A percentile compares a stretch with the other conserved stretches of the same genome.
Conservation (phyloP, 1,284 basidiomycete species). For the Cutaneotrichosporon spelunceum region DNA sequence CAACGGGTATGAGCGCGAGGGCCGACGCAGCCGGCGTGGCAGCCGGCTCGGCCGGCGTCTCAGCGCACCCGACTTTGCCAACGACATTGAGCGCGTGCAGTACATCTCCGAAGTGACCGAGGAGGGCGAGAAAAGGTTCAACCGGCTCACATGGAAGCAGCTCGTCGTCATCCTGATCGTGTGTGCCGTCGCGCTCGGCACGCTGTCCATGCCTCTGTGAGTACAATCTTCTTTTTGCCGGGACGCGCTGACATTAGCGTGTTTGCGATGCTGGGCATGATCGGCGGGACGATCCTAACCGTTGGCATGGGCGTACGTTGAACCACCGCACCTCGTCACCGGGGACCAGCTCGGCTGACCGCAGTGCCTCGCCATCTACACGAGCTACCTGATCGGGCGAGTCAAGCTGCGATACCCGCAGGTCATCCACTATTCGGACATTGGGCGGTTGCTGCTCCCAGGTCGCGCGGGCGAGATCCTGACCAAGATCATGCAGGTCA, state of each 20-base stretch:
- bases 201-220: too few relatives aligned
- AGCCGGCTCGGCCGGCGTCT: background rate
- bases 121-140: too few relatives aligned
- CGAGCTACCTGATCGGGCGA: constrained; percentile 9
- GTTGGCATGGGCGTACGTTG: too few relatives aligned
- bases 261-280: background rate
- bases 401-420: constrained; percentile 26
- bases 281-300: background rate
- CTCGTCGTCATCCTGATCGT: too few relatives aligned
- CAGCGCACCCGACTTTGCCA: background rate
- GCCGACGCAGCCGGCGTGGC: too few relatives aligned
- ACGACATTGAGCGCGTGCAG: background rate
- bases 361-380: too few relatives aligned
- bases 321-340: too few relatives aligned
- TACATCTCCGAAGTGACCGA: too few relatives aligned
- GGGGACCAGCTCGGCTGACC: too few relatives aligned
- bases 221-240: too few relatives aligned
- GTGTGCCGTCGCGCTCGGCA: too few relatives aligned
- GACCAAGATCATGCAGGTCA: constrained; percentile 1
- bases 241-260: background rate
- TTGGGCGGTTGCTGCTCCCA: constrained; percentile 15
- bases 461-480: background rate
- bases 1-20: background rate
- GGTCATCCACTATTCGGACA: constrained; percentile 20
- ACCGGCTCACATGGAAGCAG: too few relatives aligned